These are phyloP conservation scores for Pythium phragmiticola DNA, from an alignment of 352 stramenopile species.

Conservation along the genomic window DNA sequence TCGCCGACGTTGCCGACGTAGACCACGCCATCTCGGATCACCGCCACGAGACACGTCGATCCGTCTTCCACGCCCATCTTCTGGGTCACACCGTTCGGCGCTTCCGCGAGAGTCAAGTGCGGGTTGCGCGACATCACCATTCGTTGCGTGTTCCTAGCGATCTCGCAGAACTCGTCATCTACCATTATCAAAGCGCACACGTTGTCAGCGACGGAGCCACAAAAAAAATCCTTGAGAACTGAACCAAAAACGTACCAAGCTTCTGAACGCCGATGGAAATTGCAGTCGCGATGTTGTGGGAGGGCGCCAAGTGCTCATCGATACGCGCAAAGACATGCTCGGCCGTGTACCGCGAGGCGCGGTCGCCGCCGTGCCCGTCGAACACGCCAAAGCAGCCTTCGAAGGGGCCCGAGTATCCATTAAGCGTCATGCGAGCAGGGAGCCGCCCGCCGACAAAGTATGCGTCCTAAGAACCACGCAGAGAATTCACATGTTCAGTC, in stretches of 20 bases:
- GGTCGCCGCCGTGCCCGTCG: slow-evolving; percentile 78
- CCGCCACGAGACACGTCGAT: slow-evolving; percentile 74
- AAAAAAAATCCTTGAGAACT: background rate
- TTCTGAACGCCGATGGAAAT: slow-evolving; percentile 60
- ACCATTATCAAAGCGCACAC: background rate
- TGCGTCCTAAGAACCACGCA: slow-evolving; percentile 45
- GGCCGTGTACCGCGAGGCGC: slow-evolving; percentile 73
- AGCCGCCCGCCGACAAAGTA: slow-evolving; percentile 78
- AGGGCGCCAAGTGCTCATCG: slow-evolving; percentile 37
- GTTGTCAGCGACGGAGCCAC: slow-evolving; percentile 1
- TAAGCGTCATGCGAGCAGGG: slow-evolving; percentile 65
- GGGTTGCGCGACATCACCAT: slow-evolving; percentile 13
- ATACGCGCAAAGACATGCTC: slow-evolving; percentile 74
- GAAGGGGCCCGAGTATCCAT: slow-evolving; percentile 61
- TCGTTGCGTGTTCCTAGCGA: slow-evolving; percentile 43
- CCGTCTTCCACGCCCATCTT: slow-evolving; percentile 69
- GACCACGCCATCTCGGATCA: slow-evolving; percentile 63
- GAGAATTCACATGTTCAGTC: background rate
- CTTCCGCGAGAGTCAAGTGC: slow-evolving; percentile 11
- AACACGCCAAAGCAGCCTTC: slow-evolving; percentile 82
- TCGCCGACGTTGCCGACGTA: slow-evolving; percentile 85
- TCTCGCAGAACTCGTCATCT: slow-evolving; percentile 70
- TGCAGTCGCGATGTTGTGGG: slow-evolving; percentile 43
- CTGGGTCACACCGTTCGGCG: slow-evolving; percentile 14
- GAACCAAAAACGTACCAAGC: slow-evolving; percentile 39